phyloP scores from a whole-genome alignment of 768 basidiomycete genomes.

The Lentinula detonsa region DNA sequence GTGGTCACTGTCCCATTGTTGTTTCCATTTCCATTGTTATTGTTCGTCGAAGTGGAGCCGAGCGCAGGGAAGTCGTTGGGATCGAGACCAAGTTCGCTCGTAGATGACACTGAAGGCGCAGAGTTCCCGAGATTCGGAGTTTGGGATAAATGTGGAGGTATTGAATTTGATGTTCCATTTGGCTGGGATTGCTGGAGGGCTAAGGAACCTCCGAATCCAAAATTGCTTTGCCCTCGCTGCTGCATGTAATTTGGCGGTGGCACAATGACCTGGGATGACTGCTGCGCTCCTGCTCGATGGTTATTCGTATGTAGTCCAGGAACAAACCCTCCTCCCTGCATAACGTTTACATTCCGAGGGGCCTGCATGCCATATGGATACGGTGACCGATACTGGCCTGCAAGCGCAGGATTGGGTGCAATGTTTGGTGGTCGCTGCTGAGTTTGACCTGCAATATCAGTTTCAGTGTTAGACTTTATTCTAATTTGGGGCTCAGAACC shows the following conservation, averaged over 20 bases:
- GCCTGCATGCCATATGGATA: conserved; percentile 56
- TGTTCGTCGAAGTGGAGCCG: conserved; percentile 49
- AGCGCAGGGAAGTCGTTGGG: conserved; percentile 87
- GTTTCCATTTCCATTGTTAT: conserved; percentile 27
- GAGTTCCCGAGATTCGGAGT: conserved; percentile 40
- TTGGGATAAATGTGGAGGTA: conserved; percentile 53
- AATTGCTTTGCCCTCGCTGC: conserved; percentile 54
- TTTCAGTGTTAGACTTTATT: conserved; percentile 9
- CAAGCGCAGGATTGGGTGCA: conserved; percentile 55
- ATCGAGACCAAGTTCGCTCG: conserved; percentile 75
- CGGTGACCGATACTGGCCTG: conserved; percentile 56
- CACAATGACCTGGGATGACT: conserved; percentile 35
- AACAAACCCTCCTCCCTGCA: conserved; percentile 44
- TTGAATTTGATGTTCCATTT: conserved; percentile 44
- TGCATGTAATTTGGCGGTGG: conserved; percentile 59
- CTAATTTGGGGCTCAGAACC: background rate
- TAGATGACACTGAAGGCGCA: conserved; percentile 57
- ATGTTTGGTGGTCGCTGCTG: conserved; percentile 78
- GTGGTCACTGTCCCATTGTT: conserved; percentile 35
- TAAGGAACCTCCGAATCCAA: conserved; percentile 48
- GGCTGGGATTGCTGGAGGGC: conserved; percentile 44
- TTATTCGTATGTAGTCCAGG: conserved; percentile 53
- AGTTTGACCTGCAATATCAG: conserved; percentile 56
- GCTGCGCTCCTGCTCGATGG: conserved; percentile 54
- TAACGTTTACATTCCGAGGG: conserved; percentile 41